phyloP scores from a whole-genome alignment of 306 rosid genomes.

The Quercus aquifolioides region DNA sequence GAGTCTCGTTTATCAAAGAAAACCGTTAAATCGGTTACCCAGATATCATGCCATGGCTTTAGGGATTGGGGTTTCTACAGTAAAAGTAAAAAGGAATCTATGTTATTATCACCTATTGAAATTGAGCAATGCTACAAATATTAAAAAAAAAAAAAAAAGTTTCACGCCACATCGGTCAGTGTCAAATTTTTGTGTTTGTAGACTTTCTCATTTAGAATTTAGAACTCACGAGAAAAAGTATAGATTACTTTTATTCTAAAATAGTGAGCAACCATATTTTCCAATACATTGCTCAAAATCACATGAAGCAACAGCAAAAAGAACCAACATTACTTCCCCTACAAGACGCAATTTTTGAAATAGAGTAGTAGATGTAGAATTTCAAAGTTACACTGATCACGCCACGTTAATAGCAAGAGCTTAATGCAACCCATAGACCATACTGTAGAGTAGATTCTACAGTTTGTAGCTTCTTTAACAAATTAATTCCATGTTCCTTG shows the following conservation, averaged over 20 bases:
- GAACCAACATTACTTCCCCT: background rate
- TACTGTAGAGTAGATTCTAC: background rate
- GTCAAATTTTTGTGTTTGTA: too few relatives aligned
- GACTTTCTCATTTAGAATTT: too few relatives aligned
- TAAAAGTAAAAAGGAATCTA: too few relatives aligned
- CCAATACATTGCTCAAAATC: too few relatives aligned
- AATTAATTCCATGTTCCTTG: background rate
- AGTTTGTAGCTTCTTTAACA: background rate
- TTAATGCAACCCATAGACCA: background rate
- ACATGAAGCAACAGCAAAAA: background rate
- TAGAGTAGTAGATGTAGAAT: too few relatives aligned
- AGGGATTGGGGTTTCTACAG: conserved; percentile 1
- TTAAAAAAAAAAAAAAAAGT: too few relatives aligned
- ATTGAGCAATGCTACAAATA: too few relatives aligned
- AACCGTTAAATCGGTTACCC: conserved; percentile 22
- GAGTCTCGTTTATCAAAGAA: background rate
- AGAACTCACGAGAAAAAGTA: background rate
- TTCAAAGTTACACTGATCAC: conserved; percentile 15
- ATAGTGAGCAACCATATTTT: background rate
- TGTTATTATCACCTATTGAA: too few relatives aligned
- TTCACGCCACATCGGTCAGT: too few relatives aligned
- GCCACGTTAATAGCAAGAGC: conserved; percentile 10
- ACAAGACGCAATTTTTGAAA: conserved; percentile 21
- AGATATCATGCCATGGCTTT: conserved; percentile 8
- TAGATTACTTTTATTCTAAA: background rate